These are phyloP conservation scores for Lentinula sp. DNA, from an alignment of 768 basidiomycete species.

Conservation along the genomic window DNA sequence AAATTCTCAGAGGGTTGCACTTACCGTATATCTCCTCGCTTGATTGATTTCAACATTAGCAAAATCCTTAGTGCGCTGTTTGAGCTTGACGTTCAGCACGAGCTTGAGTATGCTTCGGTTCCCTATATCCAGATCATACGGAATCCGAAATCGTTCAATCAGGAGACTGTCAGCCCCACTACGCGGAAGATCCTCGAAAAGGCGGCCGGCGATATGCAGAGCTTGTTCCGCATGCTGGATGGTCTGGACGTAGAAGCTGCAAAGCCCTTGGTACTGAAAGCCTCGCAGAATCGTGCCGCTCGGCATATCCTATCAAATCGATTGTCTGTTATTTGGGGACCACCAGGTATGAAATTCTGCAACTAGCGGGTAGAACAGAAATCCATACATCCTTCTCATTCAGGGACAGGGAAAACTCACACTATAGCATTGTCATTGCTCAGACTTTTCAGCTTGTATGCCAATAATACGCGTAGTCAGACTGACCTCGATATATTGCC, in stretches of 20 bases:
- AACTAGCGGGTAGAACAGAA: neutral
- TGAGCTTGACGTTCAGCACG: slow-evolving; percentile 36
- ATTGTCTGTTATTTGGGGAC: slow-evolving; percentile 45
- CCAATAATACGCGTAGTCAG: slow-evolving; percentile 15
- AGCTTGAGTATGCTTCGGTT: slow-evolving; percentile 7
- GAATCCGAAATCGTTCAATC: slow-evolving; percentile 34
- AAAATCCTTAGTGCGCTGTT: slow-evolving; percentile 40
- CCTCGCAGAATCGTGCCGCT: slow-evolving; percentile 40
- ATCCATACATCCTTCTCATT: neutral
- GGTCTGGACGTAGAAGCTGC: slow-evolving; percentile 27
- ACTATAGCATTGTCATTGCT: slow-evolving; percentile 42
- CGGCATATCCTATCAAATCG: slow-evolving; percentile 36
- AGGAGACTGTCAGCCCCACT: slow-evolving; percentile 13
- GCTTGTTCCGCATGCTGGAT: slow-evolving; percentile 31
- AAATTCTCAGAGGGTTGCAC: slow-evolving; percentile 24
- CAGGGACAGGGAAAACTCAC: slow-evolving; percentile 50
- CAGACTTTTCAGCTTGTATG: slow-evolving; percentile 37
- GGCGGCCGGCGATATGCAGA: slow-evolving; percentile 31
- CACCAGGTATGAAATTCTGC: slow-evolving; percentile 30
- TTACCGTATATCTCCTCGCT: slow-evolving; percentile 42
- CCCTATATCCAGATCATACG: slow-evolving; percentile 41
- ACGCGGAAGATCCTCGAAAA: slow-evolving; percentile 22
- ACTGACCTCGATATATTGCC: slow-evolving; percentile 6
- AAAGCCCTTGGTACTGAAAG: slow-evolving; percentile 33
- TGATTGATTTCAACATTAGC: slow-evolving; percentile 49